Evolutionary conservation across 2,329 filamentous ascomycete genomes (phyloP).

Genomic region (Aspergillus uvarum): DNA sequence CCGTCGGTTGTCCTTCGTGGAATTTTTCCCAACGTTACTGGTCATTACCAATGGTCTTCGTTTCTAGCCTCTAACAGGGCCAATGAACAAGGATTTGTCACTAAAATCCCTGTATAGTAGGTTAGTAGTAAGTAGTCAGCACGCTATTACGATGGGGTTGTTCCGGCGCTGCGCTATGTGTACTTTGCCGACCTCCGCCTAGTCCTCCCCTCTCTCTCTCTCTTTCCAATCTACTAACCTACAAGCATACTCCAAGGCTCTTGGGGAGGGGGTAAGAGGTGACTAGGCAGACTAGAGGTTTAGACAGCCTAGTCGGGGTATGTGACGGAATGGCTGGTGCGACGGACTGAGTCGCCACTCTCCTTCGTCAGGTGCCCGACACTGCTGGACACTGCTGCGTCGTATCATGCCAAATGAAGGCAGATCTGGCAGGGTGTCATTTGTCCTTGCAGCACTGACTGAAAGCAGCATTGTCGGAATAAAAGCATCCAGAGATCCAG

Average conservation of each 20-base stretch:
- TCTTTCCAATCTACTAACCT: constrained; percentile 8
- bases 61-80: constrained; percentile 13
- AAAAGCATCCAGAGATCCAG: background rate
- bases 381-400: constrained; percentile 4
- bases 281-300: constrained; percentile 12
- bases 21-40: background rate
- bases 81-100: constrained; percentile 25
- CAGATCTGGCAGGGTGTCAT: constrained; percentile 2
- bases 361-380: constrained; percentile 12
- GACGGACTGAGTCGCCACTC: background rate
- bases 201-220: background rate
- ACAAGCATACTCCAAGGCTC: constrained; percentile 21
- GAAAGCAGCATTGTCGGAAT: background rate
- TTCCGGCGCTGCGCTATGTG: constrained; percentile 21
- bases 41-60: background rate
- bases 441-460: constrained; percentile 4
- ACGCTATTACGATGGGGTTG: constrained; percentile 24
- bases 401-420: background rate
- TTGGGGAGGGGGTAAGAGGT: constrained; percentile 5
- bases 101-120: constrained; percentile 23
- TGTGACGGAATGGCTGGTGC: constrained; percentile 14
- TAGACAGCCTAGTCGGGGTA: constrained; percentile 14
- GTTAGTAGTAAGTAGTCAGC: constrained; percentile 22
- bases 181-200: constrained; percentile 18
- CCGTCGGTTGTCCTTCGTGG: background rate